Evolutionary conservation across 331 rosid species (phyloP).

Genomic region (Quercus tomentella): DNA sequence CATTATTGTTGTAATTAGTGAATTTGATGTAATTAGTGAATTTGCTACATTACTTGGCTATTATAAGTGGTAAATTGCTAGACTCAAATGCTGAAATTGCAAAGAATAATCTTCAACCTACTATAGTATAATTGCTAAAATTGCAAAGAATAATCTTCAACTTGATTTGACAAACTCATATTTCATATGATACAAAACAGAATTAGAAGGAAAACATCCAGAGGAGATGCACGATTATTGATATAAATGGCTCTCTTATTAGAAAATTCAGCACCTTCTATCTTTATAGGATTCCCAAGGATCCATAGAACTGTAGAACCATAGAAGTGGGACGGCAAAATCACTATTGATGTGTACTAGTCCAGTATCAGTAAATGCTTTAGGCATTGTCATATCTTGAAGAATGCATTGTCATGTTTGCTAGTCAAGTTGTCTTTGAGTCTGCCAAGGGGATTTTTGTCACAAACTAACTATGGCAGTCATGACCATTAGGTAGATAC

Average conservation of each 20-base stretch:
- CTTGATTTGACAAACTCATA: background rate
- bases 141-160: background rate
- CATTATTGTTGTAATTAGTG: no score
- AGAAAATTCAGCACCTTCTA: constrained; percentile 44
- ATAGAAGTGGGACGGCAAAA: background rate
- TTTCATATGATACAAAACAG: background rate
- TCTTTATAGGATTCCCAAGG: constrained; percentile 49
- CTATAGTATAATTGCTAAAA: no score
- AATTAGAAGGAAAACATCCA: constrained; percentile 46
- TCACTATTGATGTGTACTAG: background rate
- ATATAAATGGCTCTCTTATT: constrained; percentile 48
- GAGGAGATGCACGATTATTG: constrained; percentile 56
- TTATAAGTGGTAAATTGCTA: no score
- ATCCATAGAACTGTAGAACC: constrained; percentile 33
- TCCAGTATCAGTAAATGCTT: background rate
- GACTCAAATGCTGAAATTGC: background rate
- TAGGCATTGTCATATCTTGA: no score
- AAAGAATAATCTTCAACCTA: no score
- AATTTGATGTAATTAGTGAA: no score
- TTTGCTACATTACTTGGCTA: no score
- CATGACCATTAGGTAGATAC: no score
- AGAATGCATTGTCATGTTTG: no score
- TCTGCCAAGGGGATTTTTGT: no score
- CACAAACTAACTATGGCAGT: no score
- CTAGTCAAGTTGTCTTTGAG: no score